Base-by-base conservation (phyloP, 257 asterid genomes). In the Penstemon davidsonii region DNA sequence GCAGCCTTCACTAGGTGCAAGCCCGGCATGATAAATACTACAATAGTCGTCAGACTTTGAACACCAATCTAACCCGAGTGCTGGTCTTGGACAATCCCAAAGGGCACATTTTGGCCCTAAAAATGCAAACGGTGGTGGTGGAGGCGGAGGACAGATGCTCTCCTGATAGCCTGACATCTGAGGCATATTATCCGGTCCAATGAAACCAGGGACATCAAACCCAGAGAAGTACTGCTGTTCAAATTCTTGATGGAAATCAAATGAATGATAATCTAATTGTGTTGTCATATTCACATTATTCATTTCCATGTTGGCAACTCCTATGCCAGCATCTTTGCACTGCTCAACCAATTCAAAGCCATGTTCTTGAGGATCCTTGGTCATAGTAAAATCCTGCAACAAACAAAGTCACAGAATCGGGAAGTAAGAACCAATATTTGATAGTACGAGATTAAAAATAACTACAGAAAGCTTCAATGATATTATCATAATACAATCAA, bases 71-170 rank as follows among this genome's bases (percentile, higher is more conserved):
- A 74, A 64, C 41, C 81, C 72, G 41, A 79, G 62, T 0, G 90
- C 90, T 50, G 90, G 90, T 43, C 90, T 75, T 39, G 90, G 81
- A 65, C 90, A 85, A 72, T 93, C 99, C 99, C 99, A 93, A 54
- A 93, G 96, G 62, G 99, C 95, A 75, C 99, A 93, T 76, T 88
- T 93, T 69, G 97, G 96, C 57, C 99, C 99, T 77, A 90, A 79
- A 73, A 90, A 93, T 8, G 97, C 33, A 25, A 25, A 25, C 19
- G 41, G 50, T 47, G 97, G 99, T 25, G 33, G 33, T 25, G 33
- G 33, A 25, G 33, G 33, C 2, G 33, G 99, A 64, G 99, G 99
- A 58, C 78, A 77, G 62, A 84, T 79, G 64, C 79, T 85, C 51
- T 82, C 85, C 62, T 80, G 80, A 74, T 81, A 88, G 69, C 79